These are phyloP conservation scores for Cercospora sojina DNA, from an alignment of 2,329 filamentous ascomycete genomes.

Conservation along the genomic window DNA sequence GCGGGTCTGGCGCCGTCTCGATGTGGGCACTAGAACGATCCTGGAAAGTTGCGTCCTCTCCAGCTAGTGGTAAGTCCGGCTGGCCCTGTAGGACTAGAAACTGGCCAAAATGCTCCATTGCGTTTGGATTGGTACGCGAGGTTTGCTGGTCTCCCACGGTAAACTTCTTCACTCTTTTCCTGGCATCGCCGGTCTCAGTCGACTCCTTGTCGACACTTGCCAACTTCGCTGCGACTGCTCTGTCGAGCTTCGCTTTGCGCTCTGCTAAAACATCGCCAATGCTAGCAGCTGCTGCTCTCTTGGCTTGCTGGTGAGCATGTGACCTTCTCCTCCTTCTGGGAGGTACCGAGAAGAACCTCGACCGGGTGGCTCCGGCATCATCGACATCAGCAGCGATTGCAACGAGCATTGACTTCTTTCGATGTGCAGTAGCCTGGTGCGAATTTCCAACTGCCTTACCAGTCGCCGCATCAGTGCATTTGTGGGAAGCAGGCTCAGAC, in stretches of 20 bases:
- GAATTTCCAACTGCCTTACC: neutral
- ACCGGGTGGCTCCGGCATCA: neutral
- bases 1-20: no score
- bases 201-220: neutral
- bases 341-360: neutral
- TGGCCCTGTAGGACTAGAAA: slow-evolving; percentile 7
- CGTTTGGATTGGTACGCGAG: neutral
- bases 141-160: neutral
- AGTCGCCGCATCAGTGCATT: neutral
- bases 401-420: neutral
- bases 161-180: neutral
- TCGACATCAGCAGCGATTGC: neutral
- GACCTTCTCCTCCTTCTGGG: neutral
- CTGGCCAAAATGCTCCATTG: slow-evolving; percentile 8
- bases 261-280: neutral
- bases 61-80: neutral
- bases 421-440: neutral
- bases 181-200: neutral
- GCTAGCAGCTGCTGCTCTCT: neutral
- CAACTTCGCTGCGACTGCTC: neutral
- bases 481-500: neutral
- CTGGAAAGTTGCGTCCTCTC: neutral
- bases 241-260: slow-evolving; percentile 8
- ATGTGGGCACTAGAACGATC: neutral
- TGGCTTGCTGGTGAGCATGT: neutral